These are phyloP conservation scores for Paramecium pentaurelia DNA, from an alignment of 73 alveolate species.

Conservation along the genomic window DNA sequence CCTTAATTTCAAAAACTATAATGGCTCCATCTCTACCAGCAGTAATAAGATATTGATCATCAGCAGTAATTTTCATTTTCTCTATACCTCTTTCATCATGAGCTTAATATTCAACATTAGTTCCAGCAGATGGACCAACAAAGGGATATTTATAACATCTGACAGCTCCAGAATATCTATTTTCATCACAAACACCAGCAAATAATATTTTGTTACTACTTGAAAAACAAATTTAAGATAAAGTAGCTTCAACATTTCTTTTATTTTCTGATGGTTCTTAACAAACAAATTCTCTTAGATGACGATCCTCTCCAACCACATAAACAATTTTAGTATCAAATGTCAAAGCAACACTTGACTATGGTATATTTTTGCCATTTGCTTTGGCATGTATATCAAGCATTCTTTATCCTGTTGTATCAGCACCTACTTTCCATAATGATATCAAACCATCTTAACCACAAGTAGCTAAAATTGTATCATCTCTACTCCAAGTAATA, in stretches of 20 bases:
- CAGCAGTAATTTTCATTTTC: conserved; percentile 87
- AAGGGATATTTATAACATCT: conserved; percentile 66
- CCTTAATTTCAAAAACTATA: conserved; percentile 81
- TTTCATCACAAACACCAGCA: conserved; percentile 93
- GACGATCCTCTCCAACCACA: conserved; percentile 83
- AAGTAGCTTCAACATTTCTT: conserved; percentile 73
- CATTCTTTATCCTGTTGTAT: conserved; percentile 60
- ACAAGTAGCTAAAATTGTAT: conserved; percentile 84
- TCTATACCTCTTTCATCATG: conserved; percentile 87
- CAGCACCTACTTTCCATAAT: conserved; percentile 75
- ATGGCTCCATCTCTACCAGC: conserved; percentile 85
- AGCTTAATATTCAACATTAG: conserved; percentile 75
- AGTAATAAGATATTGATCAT: conserved; percentile 77
- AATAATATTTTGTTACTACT: conserved; percentile 84
- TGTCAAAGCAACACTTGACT: conserved; percentile 62
- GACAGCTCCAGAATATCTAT: conserved; percentile 68
- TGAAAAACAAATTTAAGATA: conserved; percentile 84
- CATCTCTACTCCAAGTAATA: conserved; percentile 93
- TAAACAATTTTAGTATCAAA: conserved; percentile 48
- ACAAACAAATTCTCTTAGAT: conserved; percentile 57
- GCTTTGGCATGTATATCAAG: conserved; percentile 65
- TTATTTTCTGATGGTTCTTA: conserved; percentile 35
- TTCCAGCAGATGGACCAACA: conserved; percentile 54
- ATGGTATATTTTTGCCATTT: conserved; percentile 65
- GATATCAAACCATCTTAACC: conserved; percentile 92